phyloP scores from a whole-genome alignment of 805 yeast species.

The Yamadazyma kitorensis region DNA sequence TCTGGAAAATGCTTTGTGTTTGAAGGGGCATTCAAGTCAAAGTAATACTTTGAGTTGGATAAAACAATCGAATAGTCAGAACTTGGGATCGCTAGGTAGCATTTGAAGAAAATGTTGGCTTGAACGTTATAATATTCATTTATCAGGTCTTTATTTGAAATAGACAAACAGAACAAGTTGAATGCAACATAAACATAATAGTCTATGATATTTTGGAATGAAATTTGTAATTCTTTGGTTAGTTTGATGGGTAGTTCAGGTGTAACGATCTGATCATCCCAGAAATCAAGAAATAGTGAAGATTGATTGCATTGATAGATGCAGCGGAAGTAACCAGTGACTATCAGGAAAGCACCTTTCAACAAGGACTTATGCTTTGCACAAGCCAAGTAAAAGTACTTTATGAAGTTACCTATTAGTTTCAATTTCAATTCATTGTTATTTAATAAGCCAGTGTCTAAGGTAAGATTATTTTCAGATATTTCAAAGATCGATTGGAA shows the following conservation, averaged over 20 bases:
- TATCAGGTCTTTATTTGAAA: constrained; percentile 7
- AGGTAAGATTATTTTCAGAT: constrained; percentile 7
- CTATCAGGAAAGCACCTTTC: constrained; percentile 1
- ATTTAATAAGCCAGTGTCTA: constrained; percentile 7
- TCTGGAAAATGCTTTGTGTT: too few relatives aligned
- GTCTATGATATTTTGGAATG: constrained; percentile 19
- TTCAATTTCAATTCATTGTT: constrained; percentile 6
- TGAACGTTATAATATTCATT: constrained; percentile 10
- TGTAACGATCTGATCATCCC: constrained; percentile 10
- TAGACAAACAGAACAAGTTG: constrained; percentile 21
- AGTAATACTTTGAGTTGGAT: too few relatives aligned
- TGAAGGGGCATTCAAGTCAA: too few relatives aligned
- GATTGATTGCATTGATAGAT: constrained; percentile 10
- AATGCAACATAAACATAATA: constrained; percentile 28
- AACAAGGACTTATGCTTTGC: too few relatives aligned
- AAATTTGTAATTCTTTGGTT: constrained; percentile 12
- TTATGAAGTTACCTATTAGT: constrained; percentile 1
- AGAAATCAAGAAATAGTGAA: background rate
- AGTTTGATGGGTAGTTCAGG: constrained; percentile 23
- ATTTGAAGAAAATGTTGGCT: constrained; percentile 25
- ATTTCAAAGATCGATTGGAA: constrained; percentile 2
- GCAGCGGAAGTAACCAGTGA: constrained; percentile 6
- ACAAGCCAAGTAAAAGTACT: background rate
- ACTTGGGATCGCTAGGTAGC: constrained; percentile 22
- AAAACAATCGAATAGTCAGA: too few relatives aligned